Base-by-base conservation (phyloP, 2,329 filamentous ascomycete species). In the Mycosphaerella sp. region DNA sequence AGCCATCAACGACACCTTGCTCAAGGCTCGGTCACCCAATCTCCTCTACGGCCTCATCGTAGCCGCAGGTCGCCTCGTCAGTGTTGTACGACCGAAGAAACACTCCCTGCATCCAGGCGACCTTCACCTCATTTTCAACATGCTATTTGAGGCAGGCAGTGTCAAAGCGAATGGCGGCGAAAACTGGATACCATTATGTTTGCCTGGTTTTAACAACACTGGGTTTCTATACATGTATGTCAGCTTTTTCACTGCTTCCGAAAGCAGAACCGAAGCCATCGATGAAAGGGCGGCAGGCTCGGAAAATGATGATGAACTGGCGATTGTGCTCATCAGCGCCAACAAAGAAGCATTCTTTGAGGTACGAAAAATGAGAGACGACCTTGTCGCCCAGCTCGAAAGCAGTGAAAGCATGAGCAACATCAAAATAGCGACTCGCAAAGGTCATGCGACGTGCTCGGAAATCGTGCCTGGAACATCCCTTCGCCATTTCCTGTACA, bases 201-300 rank as follows among this genome's bases (percentile, higher is more conserved):
- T 98, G 2, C 94, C 93, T 0, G 91, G 90, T 4, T 98, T 98
- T 73, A 98, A 98, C 72, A 97, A 89, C 68, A 87, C 84, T 45
- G 94, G 93, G 21, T 98, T 95, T 66, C 78, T 98, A 1, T 96
- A 98, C 73, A 97, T 98, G 89, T 98, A 97, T 65, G 93, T 98
- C 66, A 95, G 88, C 74, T 98, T 97, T 68, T 80, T 98, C 55
- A 83, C 88, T 60, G 75, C 80, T 34, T 77, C 39, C 69, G 75
- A 18, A 74, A 47, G 35, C 36, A 48, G 43, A 18, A 30, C 36
- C 5, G 32, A 30, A 14, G 14, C 43, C 7, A 10, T 27, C 10
- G 47, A 52, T 17, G 69, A 72, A 52, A 64, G 70, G 5, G 68
- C 70, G 12, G 50, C 62, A 45, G 61, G 65, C 4, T 73, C 61